Evolutionary conservation across 345 rosid species (phyloP).

Genomic region (Acer yangbiense): DNA sequence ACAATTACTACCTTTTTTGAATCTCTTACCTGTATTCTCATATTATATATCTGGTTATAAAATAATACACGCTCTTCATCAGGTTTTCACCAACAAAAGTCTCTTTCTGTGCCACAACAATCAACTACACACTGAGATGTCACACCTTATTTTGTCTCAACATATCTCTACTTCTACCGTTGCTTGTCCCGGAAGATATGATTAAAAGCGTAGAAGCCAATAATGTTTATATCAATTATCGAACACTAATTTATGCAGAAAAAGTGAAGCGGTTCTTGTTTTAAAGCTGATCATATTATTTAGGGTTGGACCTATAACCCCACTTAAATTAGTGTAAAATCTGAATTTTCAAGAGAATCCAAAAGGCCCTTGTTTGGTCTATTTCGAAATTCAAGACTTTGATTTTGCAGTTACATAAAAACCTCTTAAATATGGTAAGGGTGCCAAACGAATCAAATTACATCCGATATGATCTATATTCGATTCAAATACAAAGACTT

Average conservation of each 20-base stretch:
- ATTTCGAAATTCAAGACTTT: too few relatives aligned
- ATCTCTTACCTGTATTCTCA: neutral
- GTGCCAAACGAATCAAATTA: too few relatives aligned
- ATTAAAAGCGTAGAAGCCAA: neutral
- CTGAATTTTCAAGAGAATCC: too few relatives aligned
- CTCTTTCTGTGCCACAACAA: neutral
- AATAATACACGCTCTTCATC: neutral
- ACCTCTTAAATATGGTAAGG: too few relatives aligned
- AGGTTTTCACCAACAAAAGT: conserved; percentile 3
- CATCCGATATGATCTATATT: too few relatives aligned
- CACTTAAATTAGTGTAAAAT: too few relatives aligned
- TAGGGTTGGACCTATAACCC: too few relatives aligned
- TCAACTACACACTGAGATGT: conserved; percentile 24
- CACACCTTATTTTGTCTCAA: conserved; percentile 25
- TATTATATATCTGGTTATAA: neutral
- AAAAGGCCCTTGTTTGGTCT: too few relatives aligned
- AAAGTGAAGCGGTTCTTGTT: neutral
- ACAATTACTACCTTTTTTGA: neutral
- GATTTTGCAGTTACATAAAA: too few relatives aligned
- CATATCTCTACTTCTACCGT: neutral
- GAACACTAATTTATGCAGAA: neutral
- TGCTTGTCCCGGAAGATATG: neutral
- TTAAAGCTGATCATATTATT: neutral
- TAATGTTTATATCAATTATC: neutral
- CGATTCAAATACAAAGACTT: too few relatives aligned